These are phyloP conservation scores for Sarocladiaceae sp. DNA, from an alignment of 2,329 filamentous ascomycete species.

Conservation along the genomic window DNA sequence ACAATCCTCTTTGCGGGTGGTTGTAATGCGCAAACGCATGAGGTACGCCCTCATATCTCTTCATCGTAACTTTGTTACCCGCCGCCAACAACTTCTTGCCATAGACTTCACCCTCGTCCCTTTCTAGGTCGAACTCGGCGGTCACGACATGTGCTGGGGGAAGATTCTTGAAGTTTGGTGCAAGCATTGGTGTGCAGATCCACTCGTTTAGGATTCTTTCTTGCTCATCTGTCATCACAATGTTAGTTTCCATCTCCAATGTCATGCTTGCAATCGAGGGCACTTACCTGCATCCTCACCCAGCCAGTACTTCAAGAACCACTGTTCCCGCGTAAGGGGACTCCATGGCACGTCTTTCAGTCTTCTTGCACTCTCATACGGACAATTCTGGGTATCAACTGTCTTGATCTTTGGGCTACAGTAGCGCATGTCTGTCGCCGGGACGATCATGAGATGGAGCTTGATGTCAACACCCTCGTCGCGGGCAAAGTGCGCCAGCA, in stretches of 20 bases:
- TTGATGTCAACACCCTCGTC: constrained; percentile 25
- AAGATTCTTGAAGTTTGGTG: constrained; percentile 21
- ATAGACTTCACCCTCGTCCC: constrained; percentile 29
- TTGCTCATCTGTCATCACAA: constrained; percentile 10
- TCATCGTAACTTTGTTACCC: constrained; percentile 21
- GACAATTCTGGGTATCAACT: constrained; percentile 16
- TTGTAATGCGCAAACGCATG: constrained; percentile 27
- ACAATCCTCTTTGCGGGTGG: constrained; percentile 20
- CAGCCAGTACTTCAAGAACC: constrained; percentile 27
- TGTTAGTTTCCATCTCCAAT: too few species aligned
- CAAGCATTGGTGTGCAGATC: constrained; percentile 19
- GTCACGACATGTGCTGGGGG: constrained; percentile 27
- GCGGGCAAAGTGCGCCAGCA: constrained; percentile 28
- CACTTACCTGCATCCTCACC: constrained; percentile 20
- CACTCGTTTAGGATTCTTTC: constrained; percentile 13
- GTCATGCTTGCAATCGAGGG: too few species aligned
- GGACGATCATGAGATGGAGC: constrained; percentile 26
- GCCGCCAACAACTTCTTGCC: constrained; percentile 17
- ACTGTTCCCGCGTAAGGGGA: constrained; percentile 23
- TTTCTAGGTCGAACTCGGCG: constrained; percentile 28
- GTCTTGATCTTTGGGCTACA: constrained; percentile 16
- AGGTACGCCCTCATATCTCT: constrained; percentile 22
- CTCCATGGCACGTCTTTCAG: constrained; percentile 23
- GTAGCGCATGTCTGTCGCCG: constrained; percentile 28
- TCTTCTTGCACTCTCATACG: constrained; percentile 21